These are phyloP conservation scores for Cryomyces antarcticus DNA, from an alignment of 495 filamentous ascomycete species.

Conservation along the genomic window DNA sequence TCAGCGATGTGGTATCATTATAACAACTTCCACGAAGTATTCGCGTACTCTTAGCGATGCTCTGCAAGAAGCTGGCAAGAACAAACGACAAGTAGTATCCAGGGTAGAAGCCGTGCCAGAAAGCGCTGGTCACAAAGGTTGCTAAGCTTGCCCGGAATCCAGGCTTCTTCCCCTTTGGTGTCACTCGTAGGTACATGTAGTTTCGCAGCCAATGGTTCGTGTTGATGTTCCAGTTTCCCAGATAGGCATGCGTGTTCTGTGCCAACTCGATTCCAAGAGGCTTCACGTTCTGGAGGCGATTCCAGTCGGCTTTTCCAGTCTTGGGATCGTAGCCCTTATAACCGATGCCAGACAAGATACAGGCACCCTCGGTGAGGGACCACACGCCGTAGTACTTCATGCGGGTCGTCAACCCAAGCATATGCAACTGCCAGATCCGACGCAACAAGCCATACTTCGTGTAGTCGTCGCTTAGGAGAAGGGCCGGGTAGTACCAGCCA, in stretches of 20 bases:
- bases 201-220: conserved; percentile 94
- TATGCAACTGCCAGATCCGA: conserved; percentile 57
- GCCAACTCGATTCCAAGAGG: conserved; percentile 68
- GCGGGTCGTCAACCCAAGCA: conserved; percentile 60
- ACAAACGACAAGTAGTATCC: conserved; percentile 89
- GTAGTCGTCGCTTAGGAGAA: conserved; percentile 40
- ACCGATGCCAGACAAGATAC: conserved; percentile 81
- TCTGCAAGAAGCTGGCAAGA: conserved; percentile 76
- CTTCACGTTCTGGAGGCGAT: conserved; percentile 70
- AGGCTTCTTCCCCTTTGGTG: conserved; percentile 86
- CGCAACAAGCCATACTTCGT: conserved; percentile 44
- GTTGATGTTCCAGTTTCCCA: conserved; percentile 95
- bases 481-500: conserved; percentile 37
- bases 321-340: conserved; percentile 80
- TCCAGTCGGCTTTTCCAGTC: conserved; percentile 70
- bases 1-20: conserved; percentile 2
- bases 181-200: conserved; percentile 88
- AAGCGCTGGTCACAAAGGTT: conserved; percentile 80
- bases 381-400: conserved; percentile 94
- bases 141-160: conserved; percentile 88
- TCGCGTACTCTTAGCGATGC: conserved; percentile 65
- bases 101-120: conserved; percentile 97
- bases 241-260: conserved; percentile 73
- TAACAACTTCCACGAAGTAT: not conserved
- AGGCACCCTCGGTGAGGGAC: conserved; percentile 81